Conservation (phyloP, 73 alveolate species). For the Strombidium stylifer region DNA sequence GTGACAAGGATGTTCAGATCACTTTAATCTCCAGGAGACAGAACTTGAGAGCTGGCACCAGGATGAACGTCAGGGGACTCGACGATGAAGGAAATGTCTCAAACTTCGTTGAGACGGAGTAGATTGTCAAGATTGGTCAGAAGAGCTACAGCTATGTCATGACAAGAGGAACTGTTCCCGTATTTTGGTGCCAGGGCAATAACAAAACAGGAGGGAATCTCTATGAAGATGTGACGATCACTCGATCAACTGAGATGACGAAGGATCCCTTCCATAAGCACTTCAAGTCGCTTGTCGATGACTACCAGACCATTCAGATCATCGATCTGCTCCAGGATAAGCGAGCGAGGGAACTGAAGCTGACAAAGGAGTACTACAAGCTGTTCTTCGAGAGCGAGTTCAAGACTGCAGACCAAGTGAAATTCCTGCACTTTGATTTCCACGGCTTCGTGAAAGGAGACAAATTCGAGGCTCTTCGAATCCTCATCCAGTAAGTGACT, state of each 20-base stretch:
- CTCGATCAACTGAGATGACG: constrained; percentile 49
- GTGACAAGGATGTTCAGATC: constrained; percentile 34
- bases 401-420: constrained; percentile 27
- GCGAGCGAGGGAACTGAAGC: constrained; percentile 36
- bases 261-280: constrained; percentile 46
- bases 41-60: constrained; percentile 91
- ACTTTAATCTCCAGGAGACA: constrained; percentile 73
- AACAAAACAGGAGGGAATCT: constrained; percentile 50
- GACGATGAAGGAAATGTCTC: constrained; percentile 97
- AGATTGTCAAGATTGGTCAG: constrained; percentile 64
- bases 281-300: constrained; percentile 20
- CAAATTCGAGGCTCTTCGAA: constrained; percentile 30
- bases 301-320: constrained; percentile 21
- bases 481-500: constrained; percentile 31
- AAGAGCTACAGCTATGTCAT: constrained; percentile 11
- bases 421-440: constrained; percentile 55
- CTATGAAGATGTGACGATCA: constrained; percentile 44
- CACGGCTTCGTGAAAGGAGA: constrained; percentile 51
- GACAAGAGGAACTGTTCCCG: constrained; percentile 33
- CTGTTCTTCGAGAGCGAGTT: constrained; percentile 18
- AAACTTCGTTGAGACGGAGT: constrained; percentile 93
- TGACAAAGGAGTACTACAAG: constrained; percentile 39
- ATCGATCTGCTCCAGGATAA: constrained; percentile 41
- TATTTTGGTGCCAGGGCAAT: constrained; percentile 51
- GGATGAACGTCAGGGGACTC: constrained; percentile 95